Conservation (phyloP, 805 yeast species). For the Candida glaebosa region DNA sequence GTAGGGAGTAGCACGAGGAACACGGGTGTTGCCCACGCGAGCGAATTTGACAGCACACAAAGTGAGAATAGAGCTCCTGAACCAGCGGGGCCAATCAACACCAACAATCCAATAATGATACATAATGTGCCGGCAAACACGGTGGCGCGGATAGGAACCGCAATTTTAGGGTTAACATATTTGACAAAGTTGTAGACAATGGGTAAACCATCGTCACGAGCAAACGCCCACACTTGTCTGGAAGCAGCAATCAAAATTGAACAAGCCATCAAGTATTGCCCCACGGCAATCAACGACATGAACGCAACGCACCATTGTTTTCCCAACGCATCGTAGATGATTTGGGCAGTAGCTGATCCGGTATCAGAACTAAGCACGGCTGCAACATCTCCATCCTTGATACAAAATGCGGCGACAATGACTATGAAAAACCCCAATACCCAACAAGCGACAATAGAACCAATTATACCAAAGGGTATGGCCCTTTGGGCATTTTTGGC, state of each 20-base stretch:
- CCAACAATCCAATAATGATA: slow-evolving; percentile 48
- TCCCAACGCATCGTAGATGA: slow-evolving; percentile 56
- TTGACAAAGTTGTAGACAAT: slow-evolving; percentile 47
- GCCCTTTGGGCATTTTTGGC: slow-evolving; percentile 57
- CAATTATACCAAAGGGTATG: slow-evolving; percentile 59
- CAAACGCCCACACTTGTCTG: slow-evolving; percentile 67
- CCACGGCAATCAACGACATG: slow-evolving; percentile 49
- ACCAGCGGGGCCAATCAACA: slow-evolving; percentile 55
- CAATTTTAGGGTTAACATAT: slow-evolving; percentile 47
- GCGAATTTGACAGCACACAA: slow-evolving; percentile 54
- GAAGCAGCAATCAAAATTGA: slow-evolving; percentile 58
- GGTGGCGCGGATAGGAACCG: slow-evolving; percentile 63
- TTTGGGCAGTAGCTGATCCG: slow-evolving; percentile 63
- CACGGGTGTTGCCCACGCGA: slow-evolving; percentile 59
- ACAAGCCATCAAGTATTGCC: slow-evolving; percentile 62
- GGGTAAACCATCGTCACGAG: slow-evolving; percentile 71
- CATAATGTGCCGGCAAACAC: slow-evolving; percentile 44
- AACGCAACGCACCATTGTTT: slow-evolving; percentile 57
- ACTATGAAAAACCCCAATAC: slow-evolving; percentile 52
- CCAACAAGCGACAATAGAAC: slow-evolving; percentile 54
- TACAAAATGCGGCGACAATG: slow-evolving; percentile 49
- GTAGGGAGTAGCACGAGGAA: slow-evolving; percentile 48
- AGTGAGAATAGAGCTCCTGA: slow-evolving; percentile 60
- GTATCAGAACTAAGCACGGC: slow-evolving; percentile 37
- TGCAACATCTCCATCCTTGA: slow-evolving; percentile 39